These are phyloP conservation scores for Earliella scabrosa DNA, from an alignment of 1,284 basidiomycete genomes.

Conservation along the genomic window DNA sequence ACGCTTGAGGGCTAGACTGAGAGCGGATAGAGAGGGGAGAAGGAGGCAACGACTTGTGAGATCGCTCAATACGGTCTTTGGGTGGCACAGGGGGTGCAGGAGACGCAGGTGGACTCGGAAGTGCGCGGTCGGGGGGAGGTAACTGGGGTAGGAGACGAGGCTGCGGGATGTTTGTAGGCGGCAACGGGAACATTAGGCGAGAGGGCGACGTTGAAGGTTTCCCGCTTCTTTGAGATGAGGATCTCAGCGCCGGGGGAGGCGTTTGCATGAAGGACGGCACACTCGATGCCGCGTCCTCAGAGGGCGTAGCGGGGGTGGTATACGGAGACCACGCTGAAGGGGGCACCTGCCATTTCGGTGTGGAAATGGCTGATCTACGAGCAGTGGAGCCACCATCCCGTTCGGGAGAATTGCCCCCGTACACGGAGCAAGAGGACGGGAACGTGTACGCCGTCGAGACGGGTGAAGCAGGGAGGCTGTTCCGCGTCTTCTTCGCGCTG, in stretches of 20 bases:
- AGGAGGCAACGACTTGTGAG: slow-evolving; percentile 25
- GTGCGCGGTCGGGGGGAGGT: slow-evolving; percentile 16
- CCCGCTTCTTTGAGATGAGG: background rate
- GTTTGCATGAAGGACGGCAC: background rate
- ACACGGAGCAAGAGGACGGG: slow-evolving; percentile 28
- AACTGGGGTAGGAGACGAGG: slow-evolving; percentile 4
- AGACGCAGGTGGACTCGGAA: slow-evolving; percentile 13
- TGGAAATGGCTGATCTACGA: background rate
- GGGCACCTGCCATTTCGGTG: slow-evolving; percentile 10
- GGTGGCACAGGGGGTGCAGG: slow-evolving; percentile 15
- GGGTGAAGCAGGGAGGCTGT: slow-evolving; percentile 23
- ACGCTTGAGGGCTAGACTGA: no score
- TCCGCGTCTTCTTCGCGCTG: slow-evolving; percentile 10
- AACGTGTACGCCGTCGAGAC: slow-evolving; percentile 24
- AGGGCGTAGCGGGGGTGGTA: slow-evolving; percentile 7
- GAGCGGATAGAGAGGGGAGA: slow-evolving; percentile 9
- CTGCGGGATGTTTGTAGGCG: slow-evolving; percentile 3
- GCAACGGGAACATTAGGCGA: slow-evolving; percentile 5
- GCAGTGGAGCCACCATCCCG: background rate
- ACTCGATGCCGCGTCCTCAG: background rate
- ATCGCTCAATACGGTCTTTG: slow-evolving; percentile 11
- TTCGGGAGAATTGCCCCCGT: background rate
- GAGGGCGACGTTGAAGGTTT: slow-evolving; percentile 9
- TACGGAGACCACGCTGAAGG: slow-evolving; percentile 23
- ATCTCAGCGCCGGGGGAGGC: background rate